Evolutionary conservation across 495 filamentous ascomycete species (phyloP).

Genomic region (Parmelia sp.): DNA sequence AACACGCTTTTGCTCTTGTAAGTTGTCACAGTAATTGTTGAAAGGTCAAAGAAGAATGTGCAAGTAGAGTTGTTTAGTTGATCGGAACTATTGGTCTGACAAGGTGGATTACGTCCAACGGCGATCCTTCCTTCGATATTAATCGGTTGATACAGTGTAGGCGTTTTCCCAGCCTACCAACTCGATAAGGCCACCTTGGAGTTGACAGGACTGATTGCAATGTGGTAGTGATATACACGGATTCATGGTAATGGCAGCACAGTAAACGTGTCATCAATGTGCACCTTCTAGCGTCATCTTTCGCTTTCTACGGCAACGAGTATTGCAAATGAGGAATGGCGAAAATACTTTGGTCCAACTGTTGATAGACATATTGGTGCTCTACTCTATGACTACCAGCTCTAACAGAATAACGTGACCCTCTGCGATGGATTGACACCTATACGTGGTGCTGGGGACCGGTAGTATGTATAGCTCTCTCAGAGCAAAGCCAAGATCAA

Average conservation of each 20-base stretch:
- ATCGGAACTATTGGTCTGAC: conserved; percentile 1
- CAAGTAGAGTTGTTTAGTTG: background rate
- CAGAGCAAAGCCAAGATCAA: too few species aligned
- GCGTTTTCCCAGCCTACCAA: background rate
- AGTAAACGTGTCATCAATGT: background rate
- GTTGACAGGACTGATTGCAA: background rate
- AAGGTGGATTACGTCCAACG: conserved; percentile 4
- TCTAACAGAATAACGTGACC: too few species aligned
- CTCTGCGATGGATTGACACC: too few species aligned
- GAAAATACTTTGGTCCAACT: background rate
- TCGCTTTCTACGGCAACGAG: conserved; percentile 13
- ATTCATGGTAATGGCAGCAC: too few species aligned
- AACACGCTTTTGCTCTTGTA: background rate
- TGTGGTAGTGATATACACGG: too few species aligned
- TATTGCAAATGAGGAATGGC: background rate
- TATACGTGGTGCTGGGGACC: too few species aligned
- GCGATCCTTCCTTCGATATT: background rate
- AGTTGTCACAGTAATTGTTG: background rate
- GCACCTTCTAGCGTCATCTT: conserved; percentile 21
- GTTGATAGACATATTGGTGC: background rate
- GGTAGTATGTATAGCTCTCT: too few species aligned
- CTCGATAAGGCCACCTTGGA: background rate
- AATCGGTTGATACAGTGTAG: background rate
- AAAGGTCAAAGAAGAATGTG: background rate
- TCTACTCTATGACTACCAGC: background rate